Evolutionary conservation across 2,329 filamentous ascomycete genomes (phyloP).

Genomic region (Davidsoniella neocaledoniae): DNA sequence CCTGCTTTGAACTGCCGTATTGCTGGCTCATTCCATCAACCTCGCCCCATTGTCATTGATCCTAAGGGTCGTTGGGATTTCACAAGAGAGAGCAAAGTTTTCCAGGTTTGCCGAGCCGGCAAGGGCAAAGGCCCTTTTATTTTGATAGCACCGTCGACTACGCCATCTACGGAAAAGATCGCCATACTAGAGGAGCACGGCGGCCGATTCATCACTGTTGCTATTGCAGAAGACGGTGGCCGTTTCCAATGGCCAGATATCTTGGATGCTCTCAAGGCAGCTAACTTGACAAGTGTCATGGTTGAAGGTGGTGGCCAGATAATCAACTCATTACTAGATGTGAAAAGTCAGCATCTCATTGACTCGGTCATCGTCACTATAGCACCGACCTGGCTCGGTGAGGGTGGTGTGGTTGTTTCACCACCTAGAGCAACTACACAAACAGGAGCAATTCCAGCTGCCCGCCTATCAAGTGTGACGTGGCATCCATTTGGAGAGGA

Average conservation of each 20-base stretch:
- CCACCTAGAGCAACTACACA: constrained; percentile 39
- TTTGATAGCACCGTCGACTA: constrained; percentile 32
- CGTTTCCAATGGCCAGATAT: constrained; percentile 49
- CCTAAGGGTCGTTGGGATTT: constrained; percentile 59
- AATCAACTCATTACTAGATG: constrained; percentile 63
- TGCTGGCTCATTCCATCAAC: constrained; percentile 41
- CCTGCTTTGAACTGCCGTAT: constrained; percentile 74
- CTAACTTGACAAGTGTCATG: constrained; percentile 67
- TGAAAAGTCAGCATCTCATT: constrained; percentile 42
- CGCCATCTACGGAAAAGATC: constrained; percentile 28
- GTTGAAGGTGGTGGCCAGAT: constrained; percentile 73
- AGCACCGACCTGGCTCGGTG: constrained; percentile 78
- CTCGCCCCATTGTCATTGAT: constrained; percentile 69
- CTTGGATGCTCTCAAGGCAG: constrained; percentile 35
- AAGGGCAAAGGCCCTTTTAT: constrained; percentile 60
- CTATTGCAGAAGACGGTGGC: constrained; percentile 17
- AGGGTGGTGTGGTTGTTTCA: constrained; percentile 62
- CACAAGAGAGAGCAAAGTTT: constrained; percentile 41
- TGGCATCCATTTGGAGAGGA: constrained; percentile 74
- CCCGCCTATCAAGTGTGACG: constrained; percentile 46
- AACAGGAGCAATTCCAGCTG: constrained; percentile 39
- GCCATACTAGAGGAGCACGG: constrained; percentile 30
- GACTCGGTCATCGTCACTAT: constrained; percentile 75
- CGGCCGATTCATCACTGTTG: constrained; percentile 33
- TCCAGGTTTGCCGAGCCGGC: constrained; percentile 45